These are phyloP conservation scores for Aureobasidium pullulans DNA, from an alignment of 2,329 filamentous ascomycete genomes.

Conservation along the genomic window DNA sequence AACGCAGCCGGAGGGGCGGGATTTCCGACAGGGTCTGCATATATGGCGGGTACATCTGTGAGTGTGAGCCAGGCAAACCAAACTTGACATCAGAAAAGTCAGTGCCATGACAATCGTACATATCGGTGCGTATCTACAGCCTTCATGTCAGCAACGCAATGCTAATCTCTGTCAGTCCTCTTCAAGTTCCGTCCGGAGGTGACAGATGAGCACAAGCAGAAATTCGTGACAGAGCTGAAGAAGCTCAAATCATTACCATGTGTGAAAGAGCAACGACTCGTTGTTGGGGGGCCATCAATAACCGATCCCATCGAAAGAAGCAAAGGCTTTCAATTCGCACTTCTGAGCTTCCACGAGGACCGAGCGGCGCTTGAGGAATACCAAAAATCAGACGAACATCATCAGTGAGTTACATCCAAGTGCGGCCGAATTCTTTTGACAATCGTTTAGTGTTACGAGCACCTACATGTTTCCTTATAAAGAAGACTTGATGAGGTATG, in stretches of 20 bases:
- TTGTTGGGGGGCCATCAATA: constrained; percentile 47
- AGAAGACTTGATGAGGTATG: constrained; percentile 47
- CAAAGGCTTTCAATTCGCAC: constrained; percentile 46
- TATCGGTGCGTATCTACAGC: neutral
- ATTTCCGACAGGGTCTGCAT: too few species aligned
- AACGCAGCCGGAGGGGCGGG: too few species aligned
- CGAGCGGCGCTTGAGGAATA: constrained; percentile 42
- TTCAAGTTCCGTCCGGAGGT: constrained; percentile 44
- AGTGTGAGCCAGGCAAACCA: too few species aligned
- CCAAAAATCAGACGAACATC: constrained; percentile 47
- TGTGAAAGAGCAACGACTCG: constrained; percentile 41
- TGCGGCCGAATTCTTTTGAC: neutral
- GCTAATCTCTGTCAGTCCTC: constrained; percentile 31
- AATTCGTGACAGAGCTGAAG: constrained; percentile 42
- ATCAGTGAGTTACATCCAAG: constrained; percentile 30
- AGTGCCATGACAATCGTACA: neutral
- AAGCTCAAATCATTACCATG: constrained; percentile 42
- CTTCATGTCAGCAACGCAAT: neutral
- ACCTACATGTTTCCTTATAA: constrained; percentile 46
- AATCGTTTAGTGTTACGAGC: constrained; percentile 39
- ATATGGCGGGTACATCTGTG: too few species aligned
- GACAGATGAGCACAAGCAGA: constrained; percentile 34
- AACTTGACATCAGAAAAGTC: neutral
- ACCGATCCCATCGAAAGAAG: constrained; percentile 46
- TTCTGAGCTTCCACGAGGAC: constrained; percentile 46